A percentile compares a stretch with the other conserved stretches of the same genome.
These are phyloP conservation scores for Tulasnella sp. DNA, from an alignment of 768 basidiomycete genomes.

Conservation along the genomic window DNA sequence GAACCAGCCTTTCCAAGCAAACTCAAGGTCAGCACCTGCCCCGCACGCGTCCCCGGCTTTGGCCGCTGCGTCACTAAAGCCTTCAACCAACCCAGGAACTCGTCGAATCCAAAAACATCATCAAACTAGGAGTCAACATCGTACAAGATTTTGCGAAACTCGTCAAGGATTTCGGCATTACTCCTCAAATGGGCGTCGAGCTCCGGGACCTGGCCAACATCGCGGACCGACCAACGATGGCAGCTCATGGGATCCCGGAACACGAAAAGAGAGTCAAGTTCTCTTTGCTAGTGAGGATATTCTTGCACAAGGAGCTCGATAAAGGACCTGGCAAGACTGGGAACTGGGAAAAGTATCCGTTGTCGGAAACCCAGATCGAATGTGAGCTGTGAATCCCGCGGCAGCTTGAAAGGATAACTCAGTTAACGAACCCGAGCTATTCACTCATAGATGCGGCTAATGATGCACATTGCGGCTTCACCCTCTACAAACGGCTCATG, in stretches of 20 bases:
- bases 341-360: constrained; percentile 49
- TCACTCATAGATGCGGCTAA: constrained; percentile 54
- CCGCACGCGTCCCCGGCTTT: background rate
- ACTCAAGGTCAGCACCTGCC: background rate
- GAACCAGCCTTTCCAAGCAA: background rate
- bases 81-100: constrained; percentile 45
- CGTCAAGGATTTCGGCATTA: constrained; percentile 52
- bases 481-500: constrained; percentile 49
- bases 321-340: constrained; percentile 53
- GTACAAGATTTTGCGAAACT: constrained; percentile 55
- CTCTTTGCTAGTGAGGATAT: constrained; percentile 50
- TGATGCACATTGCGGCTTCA: constrained; percentile 54
- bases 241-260: constrained; percentile 37
- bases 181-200: constrained; percentile 50
- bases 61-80: too few species aligned
- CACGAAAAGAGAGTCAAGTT: constrained; percentile 48
- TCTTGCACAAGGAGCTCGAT: constrained; percentile 46
- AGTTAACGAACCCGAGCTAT: background rate
- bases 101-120: constrained; percentile 48
- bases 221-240: constrained; percentile 43
- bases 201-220: constrained; percentile 51
- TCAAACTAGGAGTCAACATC: constrained; percentile 56
- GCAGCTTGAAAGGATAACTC: background rate
- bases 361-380: background rate
- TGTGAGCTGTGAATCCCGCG: background rate